These are phyloP conservation scores for Lyophyllum decastes DNA, from an alignment of 768 basidiomycete genomes.

Conservation along the genomic window DNA sequence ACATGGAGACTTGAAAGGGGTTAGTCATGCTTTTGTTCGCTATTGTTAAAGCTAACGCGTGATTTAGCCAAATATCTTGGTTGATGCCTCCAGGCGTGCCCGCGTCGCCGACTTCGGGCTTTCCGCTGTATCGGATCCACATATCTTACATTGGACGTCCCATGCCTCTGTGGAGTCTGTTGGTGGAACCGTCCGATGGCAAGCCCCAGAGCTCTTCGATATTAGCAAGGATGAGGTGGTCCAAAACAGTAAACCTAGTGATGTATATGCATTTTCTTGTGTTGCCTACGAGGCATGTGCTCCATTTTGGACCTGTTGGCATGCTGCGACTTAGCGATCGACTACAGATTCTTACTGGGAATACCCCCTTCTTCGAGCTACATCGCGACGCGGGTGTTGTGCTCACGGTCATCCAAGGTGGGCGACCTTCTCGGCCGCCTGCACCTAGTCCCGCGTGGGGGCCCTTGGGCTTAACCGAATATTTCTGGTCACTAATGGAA, in stretches of 20 bases:
- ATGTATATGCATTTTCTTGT: constrained; percentile 2
- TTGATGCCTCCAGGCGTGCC: constrained; percentile 17
- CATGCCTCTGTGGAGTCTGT: constrained; percentile 6
- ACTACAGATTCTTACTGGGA: too few species aligned
- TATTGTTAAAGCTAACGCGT: neutral
- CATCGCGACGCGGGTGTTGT: too few species aligned
- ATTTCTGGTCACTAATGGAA: too few species aligned
- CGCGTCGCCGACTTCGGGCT: constrained; percentile 18
- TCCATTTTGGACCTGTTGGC: too few species aligned
- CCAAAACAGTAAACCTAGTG: constrained; percentile 1
- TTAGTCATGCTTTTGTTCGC: constrained; percentile 14
- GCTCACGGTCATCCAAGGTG: too few species aligned
- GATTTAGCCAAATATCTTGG: constrained; percentile 24
- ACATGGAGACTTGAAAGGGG: constrained; percentile 48
- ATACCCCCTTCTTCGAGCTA: too few species aligned
- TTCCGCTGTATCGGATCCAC: constrained; percentile 15
- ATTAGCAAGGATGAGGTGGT: constrained; percentile 5
- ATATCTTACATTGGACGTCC: constrained; percentile 17
- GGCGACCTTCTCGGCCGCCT: too few species aligned
- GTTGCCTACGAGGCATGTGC: constrained; percentile 1
- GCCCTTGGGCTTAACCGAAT: too few species aligned
- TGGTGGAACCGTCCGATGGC: constrained; percentile 22
- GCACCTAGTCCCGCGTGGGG: too few species aligned
- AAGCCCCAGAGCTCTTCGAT: constrained; percentile 22
- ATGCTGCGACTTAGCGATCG: too few species aligned